Evolutionary conservation across 2,329 filamentous ascomycete genomes (phyloP).

Genomic region (Cytospora piceae): DNA sequence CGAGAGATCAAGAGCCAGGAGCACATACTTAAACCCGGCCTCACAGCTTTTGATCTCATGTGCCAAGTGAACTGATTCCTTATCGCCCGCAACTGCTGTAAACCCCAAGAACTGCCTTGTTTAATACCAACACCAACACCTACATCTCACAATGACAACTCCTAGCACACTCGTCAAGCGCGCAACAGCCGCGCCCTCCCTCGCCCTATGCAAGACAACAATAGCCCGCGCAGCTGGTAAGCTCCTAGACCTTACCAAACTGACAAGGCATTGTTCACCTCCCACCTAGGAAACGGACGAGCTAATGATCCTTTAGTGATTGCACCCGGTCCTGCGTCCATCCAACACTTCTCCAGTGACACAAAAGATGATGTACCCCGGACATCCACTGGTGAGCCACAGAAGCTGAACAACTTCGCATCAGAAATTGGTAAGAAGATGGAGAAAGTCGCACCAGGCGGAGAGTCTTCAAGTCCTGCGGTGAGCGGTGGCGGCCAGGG

Average conservation of each 20-base stretch:
- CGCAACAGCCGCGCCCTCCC: not conserved
- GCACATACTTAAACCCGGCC: not conserved
- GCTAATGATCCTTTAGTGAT: slow-evolving; percentile 5
- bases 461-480: not conserved
- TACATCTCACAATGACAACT: not conserved
- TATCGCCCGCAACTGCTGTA: not conserved
- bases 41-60: not conserved
- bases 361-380: slow-evolving; percentile 5
- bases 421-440: slow-evolving; percentile 11
- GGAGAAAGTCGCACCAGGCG: slow-evolving; percentile 1
- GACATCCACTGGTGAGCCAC: slow-evolving; percentile 6
- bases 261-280: not conserved
- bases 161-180: slow-evolving; percentile 5
- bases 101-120: not conserved
- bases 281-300: not conserved
- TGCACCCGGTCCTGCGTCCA: not conserved
- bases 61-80: not conserved
- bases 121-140: not conserved
- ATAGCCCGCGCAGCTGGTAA: slow-evolving; percentile 9
- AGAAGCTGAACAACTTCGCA: slow-evolving; percentile 8
- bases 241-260: not conserved
- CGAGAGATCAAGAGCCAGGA: not conserved
- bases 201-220: not conserved
- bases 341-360: not conserved
- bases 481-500: not conserved